Conservation (phyloP, 1,139 yeast genomes). For the Scheffersomyces insectosa region DNA sequence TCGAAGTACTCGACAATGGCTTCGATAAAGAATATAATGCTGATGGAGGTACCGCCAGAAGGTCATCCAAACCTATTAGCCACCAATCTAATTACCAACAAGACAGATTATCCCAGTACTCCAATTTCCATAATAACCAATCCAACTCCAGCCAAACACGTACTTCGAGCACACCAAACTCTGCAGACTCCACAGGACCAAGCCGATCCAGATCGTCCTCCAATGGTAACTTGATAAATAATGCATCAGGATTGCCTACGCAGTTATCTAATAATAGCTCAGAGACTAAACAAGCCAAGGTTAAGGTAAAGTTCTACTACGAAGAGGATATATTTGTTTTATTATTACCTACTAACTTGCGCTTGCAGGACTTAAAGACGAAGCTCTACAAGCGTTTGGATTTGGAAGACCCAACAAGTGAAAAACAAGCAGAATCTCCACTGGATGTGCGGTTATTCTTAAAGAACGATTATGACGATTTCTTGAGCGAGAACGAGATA, state of each 20-base stretch:
- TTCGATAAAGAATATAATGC: slow-evolving; percentile 46
- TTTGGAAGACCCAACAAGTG: slow-evolving; percentile 11
- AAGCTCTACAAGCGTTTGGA: slow-evolving; percentile 68
- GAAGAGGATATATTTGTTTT: slow-evolving; percentile 91
- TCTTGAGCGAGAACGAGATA: slow-evolving; percentile 31
- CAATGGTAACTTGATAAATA: slow-evolving; percentile 6
- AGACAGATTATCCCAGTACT: slow-evolving; percentile 46
- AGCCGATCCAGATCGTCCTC: slow-evolving; percentile 13
- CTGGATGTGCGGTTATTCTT: slow-evolving; percentile 32
- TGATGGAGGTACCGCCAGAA: slow-evolving; percentile 14
- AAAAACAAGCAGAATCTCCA: slow-evolving; percentile 2
- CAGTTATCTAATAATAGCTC: slow-evolving; percentile 1
- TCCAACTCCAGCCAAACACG: slow-evolving; percentile 10
- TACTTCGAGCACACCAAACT: slow-evolving; percentile 22
- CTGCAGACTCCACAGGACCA: slow-evolving; percentile 8
- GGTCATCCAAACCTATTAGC: slow-evolving; percentile 41
- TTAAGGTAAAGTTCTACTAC: slow-evolving; percentile 80
- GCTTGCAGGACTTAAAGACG: slow-evolving; percentile 59
- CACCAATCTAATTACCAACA: slow-evolving; percentile 45
- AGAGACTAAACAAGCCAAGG: slow-evolving; percentile 28
- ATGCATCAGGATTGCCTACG: background rate
- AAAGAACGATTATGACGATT: slow-evolving; percentile 46
- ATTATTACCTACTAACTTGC: slow-evolving; percentile 62
- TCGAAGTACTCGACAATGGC: slow-evolving; percentile 66
- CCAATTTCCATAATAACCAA: slow-evolving; percentile 23